phyloP scores from a whole-genome alignment of 805 yeast genomes.

The Maudiozyma barnettii region DNA sequence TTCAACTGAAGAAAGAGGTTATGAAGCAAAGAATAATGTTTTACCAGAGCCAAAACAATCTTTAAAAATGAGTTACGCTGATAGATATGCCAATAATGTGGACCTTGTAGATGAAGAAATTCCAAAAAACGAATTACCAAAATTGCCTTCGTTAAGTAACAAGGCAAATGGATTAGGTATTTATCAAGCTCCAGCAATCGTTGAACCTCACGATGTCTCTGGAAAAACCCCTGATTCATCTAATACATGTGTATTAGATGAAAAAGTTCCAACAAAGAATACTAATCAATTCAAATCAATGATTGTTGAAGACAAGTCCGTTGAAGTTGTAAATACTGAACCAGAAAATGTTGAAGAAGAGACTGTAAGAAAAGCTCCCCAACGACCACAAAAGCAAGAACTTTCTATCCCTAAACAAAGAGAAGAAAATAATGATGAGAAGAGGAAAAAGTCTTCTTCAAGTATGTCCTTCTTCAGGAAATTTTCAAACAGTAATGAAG shows the following conservation, averaged over 20 bases:
- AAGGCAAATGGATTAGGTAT: conserved; percentile 23
- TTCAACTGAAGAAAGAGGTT: conserved; percentile 20
- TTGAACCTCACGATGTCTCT: neutral
- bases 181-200: conserved; percentile 15
- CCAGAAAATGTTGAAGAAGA: neutral
- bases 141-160: conserved; percentile 23
- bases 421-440: conserved; percentile 6
- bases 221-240: neutral
- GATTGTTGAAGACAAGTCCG: neutral
- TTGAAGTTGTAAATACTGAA: neutral
- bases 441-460: conserved; percentile 3
- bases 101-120: neutral
- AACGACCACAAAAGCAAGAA: conserved; percentile 2
- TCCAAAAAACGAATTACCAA: conserved; percentile 14
- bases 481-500: conserved; percentile 19
- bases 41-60: conserved; percentile 9
- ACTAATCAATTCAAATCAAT: neutral
- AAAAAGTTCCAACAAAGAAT: neutral
- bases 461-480: conserved; percentile 29
- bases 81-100: conserved; percentile 23
- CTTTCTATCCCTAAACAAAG: conserved; percentile 10
- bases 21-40: conserved; percentile 2
- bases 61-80: conserved; percentile 33
- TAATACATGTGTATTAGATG: neutral
- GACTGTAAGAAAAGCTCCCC: conserved; percentile 1